A percentile compares a stretch with the other conserved stretches of the same genome.
Evolutionary conservation across 148 eudicot genomes (phyloP).

Genomic region (Cornus suecica): DNA sequence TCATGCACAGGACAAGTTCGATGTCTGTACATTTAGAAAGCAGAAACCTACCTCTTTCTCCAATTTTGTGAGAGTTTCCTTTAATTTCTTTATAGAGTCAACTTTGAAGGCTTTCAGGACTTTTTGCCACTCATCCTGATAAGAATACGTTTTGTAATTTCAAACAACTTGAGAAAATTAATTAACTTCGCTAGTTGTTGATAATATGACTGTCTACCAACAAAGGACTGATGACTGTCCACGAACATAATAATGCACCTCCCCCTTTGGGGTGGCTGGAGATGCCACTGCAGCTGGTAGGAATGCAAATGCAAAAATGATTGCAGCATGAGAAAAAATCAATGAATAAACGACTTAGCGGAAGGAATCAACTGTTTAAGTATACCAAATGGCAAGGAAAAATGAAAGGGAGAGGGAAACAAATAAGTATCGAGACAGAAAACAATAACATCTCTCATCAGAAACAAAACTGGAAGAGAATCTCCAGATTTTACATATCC

Average conservation of each 20-base stretch:
- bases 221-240: not conserved
- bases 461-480: not conserved
- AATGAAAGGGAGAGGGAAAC: not conserved
- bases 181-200: not conserved
- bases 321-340: not conserved
- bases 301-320: not conserved
- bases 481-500: not conserved
- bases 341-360: not conserved
- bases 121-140: constrained; percentile 88
- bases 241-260: not conserved
- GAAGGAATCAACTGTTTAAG: no score
- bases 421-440: not conserved
- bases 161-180: not conserved
- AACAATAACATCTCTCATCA: not conserved
- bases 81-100: constrained; percentile 66
- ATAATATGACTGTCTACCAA: not conserved
- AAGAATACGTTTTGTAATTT: constrained; percentile 3
- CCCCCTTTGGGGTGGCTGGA: no score
- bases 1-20: not conserved
- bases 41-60: constrained; percentile 62
- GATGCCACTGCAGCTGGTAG: no score
- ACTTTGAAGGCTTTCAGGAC: constrained; percentile 75
- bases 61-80: constrained; percentile 70
- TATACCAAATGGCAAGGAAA: no score
- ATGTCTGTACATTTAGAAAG: not conserved